Base-by-base conservation (phyloP, 768 basidiomycete species). In the Phylloporus sp. region DNA sequence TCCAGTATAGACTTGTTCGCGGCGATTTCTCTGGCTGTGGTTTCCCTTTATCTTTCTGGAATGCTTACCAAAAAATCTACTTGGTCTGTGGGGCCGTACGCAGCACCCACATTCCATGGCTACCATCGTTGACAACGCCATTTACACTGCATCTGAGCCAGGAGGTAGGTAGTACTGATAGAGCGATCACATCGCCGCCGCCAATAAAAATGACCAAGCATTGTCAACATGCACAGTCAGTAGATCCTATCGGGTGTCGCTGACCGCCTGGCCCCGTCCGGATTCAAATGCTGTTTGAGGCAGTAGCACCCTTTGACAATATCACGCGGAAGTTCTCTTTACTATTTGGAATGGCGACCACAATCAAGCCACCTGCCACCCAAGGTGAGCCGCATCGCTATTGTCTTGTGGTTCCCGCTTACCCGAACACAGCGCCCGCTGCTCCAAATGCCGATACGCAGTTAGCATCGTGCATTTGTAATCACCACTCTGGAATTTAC, bases 351-450 rank as follows among this genome's bases (percentile, higher is more conserved):
- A 55, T 52, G 52, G 55, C 45, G 52, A 47, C 28, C 10, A 50
- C 51, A 55, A 56, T 47, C 38, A 51, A 13, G 23, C 35, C 58
- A 51, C 40, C 53, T 45, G 43, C 54, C 48, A 15, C 35, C 50
- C 65, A 59, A 61, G 50, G 61, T 59, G 16, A 53, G 61, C 15
- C n/a, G 6, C 15, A 45, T 56, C 28, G 13, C 11, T 48, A 64
- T 59, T 64, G 62, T 61, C 31, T 16, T 28, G 41, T 45, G 23
- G 24, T 48, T 54, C 36, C 44, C 49, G 38, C 57, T 64, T 39
- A 53, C 49, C 34, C 50, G 50, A 49, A 34, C 42, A 41, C 23
- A 52, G 53, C 32, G n/a, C 34, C n/a, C 27, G 23, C 22, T 32
- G 43, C 26, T 27, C 43, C 22, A 12, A 36, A 46, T 46, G 27